Percentiles rank a stretch among this genome's conserved stretches.
These are phyloP conservation scores for Penicillium sp. DNA, from an alignment of 2,329 filamentous ascomycete genomes.

Conservation along the genomic window DNA sequence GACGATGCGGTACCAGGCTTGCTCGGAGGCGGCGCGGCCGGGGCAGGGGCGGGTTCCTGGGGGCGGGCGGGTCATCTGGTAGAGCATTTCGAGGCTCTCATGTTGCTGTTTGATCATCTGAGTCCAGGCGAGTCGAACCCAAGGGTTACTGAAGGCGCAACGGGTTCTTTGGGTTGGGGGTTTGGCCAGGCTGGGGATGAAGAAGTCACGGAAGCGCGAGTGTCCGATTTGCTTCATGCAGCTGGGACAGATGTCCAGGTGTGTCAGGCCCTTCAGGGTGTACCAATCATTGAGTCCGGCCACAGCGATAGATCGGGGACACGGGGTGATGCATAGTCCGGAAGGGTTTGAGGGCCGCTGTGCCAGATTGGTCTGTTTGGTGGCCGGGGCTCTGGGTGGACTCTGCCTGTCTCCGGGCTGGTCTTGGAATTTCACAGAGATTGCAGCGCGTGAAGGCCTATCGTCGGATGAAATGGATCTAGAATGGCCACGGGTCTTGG, in stretches of 20 bases:
- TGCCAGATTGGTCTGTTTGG: constrained; percentile 14
- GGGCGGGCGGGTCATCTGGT: constrained; percentile 67
- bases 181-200: constrained; percentile 64
- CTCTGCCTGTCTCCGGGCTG: constrained; percentile 7
- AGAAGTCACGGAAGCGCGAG: constrained; percentile 69
- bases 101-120: constrained; percentile 72
- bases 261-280: constrained; percentile 69
- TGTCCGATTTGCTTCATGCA: constrained; percentile 75
- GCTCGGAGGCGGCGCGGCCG: constrained; percentile 58
- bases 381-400: neutral
- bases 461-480: constrained; percentile 18
- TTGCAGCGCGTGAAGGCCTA: constrained; percentile 9
- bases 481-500: constrained; percentile 1
- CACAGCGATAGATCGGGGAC: constrained; percentile 66
- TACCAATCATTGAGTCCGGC: constrained; percentile 77
- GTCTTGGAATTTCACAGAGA: constrained; percentile 22
- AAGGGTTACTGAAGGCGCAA: constrained; percentile 81
- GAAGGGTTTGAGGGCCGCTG: constrained; percentile 22
- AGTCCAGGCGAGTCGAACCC: constrained; percentile 84
- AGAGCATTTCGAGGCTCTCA: constrained; percentile 69
- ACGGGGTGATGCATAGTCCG: constrained; percentile 61
- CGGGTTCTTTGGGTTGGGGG: constrained; percentile 61
- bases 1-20: constrained; percentile 75
- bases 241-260: constrained; percentile 79
- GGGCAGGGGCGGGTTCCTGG: constrained; percentile 62